These are phyloP conservation scores for Pythium sukuiense DNA, from an alignment of 352 stramenopile species.

Conservation along the genomic window DNA sequence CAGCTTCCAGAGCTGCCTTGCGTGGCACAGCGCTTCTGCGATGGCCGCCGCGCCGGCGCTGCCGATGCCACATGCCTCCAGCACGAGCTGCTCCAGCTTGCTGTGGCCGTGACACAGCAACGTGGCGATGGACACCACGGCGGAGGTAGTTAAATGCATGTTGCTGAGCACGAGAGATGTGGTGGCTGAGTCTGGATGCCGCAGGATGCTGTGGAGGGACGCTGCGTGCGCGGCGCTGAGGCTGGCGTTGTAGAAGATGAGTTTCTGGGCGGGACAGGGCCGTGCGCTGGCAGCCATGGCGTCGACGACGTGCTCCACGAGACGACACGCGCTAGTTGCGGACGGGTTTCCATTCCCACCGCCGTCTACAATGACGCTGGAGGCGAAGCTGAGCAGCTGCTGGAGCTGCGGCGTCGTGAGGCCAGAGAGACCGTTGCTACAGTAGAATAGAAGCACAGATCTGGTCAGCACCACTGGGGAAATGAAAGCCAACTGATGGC, in stretches of 20 bases:
- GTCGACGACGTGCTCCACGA: constrained; percentile 56
- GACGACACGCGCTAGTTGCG: constrained; percentile 18
- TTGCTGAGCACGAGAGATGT: constrained; percentile 68
- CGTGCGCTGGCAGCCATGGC: constrained; percentile 34
- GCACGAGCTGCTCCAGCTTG: constrained; percentile 67
- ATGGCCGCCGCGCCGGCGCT: constrained; percentile 49
- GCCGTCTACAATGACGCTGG: constrained; percentile 60
- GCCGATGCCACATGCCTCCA: constrained; percentile 62
- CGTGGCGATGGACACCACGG: constrained; percentile 46
- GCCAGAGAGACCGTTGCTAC: constrained; percentile 37
- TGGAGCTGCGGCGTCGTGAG: constrained; percentile 45
- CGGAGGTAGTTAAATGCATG: constrained; percentile 34
- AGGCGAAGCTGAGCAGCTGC: constrained; percentile 55
- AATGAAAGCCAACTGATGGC: background rate
- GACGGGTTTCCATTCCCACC: constrained; percentile 7
- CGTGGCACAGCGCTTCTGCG: constrained; percentile 47
- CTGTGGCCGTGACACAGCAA: constrained; percentile 45
- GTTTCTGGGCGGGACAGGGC: constrained; percentile 45
- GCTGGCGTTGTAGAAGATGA: constrained; percentile 70
- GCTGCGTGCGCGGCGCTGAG: constrained; percentile 37
- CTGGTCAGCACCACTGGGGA: background rate
- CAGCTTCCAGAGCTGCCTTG: constrained; percentile 64
- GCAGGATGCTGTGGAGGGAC: constrained; percentile 38
- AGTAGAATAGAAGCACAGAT: background rate
- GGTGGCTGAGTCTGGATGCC: constrained; percentile 33